Conservation (phyloP, 805 yeast genomes). For the Yamadazyma sp. region DNA sequence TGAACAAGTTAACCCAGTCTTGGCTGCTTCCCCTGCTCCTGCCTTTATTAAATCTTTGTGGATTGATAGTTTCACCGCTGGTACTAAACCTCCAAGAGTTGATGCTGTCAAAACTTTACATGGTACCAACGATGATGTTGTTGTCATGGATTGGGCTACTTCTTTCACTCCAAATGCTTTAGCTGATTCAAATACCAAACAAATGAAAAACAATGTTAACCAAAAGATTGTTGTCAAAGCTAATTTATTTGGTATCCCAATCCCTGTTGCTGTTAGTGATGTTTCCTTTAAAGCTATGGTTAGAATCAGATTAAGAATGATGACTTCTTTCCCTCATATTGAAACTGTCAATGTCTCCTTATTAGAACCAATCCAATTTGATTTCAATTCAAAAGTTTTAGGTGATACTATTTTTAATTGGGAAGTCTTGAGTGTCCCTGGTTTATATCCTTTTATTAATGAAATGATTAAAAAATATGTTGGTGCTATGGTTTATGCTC, state of each 20-base stretch:
- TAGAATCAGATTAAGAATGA: conserved; percentile 84
- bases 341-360: conserved; percentile 86
- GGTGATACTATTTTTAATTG: conserved; percentile 85
- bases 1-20: conserved; percentile 77
- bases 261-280: conserved; percentile 79
- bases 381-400: conserved; percentile 68
- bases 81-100: conserved; percentile 93
- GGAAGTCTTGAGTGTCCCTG: conserved; percentile 87
- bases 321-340: conserved; percentile 87
- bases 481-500: conserved; percentile 86
- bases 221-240: conserved; percentile 77
- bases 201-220: conserved; percentile 78
- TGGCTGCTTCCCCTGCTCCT: conserved; percentile 78
- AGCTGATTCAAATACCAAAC: conserved; percentile 82
- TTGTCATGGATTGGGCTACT: conserved; percentile 96
- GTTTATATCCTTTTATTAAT: conserved; percentile 75
- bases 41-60: conserved; percentile 78
- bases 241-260: conserved; percentile 73
- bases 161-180: conserved; percentile 90
- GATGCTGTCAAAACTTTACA: conserved; percentile 87
- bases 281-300: conserved; percentile 72
- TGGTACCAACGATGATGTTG: conserved; percentile 87
- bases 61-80: conserved; percentile 86
- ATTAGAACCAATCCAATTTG: conserved; percentile 84
- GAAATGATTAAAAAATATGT: conserved; percentile 81